Conservation (phyloP, 1,284 basidiomycete species). For the Rhodofomes roseus region DNA sequence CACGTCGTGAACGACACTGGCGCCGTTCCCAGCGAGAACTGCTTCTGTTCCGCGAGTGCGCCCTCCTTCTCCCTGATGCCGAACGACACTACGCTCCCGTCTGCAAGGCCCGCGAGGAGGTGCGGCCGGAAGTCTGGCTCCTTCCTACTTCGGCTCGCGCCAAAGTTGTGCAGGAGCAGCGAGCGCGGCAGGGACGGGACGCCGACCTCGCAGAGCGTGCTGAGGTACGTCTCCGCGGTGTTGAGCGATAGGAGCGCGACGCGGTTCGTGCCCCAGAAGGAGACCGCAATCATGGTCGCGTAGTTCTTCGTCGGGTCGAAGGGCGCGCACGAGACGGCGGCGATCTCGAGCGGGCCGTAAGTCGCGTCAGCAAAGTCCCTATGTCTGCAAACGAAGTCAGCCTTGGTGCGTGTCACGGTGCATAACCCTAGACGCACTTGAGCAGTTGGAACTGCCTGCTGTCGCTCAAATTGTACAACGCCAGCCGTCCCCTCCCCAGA, state of each 20-base stretch:
- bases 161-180: constrained; percentile 68
- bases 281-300: constrained; percentile 52
- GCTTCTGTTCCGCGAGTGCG: constrained; percentile 49
- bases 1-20: constrained; percentile 62
- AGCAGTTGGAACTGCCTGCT: constrained; percentile 35
- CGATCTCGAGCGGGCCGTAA: constrained; percentile 45
- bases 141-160: constrained; percentile 31
- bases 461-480: constrained; percentile 46
- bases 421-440: constrained; percentile 28
- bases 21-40: constrained; percentile 62
- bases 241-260: constrained; percentile 58
- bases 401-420: background rate
- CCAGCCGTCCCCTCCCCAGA: constrained; percentile 52
- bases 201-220: constrained; percentile 36
- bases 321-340: constrained; percentile 61
- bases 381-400: constrained; percentile 8
- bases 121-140: constrained; percentile 42
- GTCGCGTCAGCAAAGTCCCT: constrained; percentile 18
- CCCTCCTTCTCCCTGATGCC: constrained; percentile 37
- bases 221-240: constrained; percentile 31
- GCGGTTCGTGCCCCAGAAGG: constrained; percentile 74
- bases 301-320: constrained; percentile 44
- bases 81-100: constrained; percentile 76
- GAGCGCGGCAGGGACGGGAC: constrained; percentile 67
- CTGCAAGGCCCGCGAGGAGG: constrained; percentile 75